A percentile compares a stretch with the other conserved stretches of the same genome.
These are phyloP conservation scores for Hyaloscypha bicolor DNA, from an alignment of 495 filamentous ascomycete species.

Conservation along the genomic window DNA sequence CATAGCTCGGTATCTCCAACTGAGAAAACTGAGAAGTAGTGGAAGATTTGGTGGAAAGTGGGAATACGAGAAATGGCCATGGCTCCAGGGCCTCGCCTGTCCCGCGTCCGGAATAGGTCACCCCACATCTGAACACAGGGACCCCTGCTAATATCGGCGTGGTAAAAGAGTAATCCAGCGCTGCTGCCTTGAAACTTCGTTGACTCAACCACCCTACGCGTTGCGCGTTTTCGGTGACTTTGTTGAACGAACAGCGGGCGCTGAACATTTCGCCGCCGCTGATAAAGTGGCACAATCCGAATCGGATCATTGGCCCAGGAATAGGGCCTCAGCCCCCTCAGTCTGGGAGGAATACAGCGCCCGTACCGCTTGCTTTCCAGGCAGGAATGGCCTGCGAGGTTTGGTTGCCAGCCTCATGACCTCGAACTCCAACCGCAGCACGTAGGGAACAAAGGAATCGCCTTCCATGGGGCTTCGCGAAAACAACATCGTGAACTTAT, in stretches of 20 bases:
- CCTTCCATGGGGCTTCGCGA: slow-evolving; percentile 10
- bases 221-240: too few relatives aligned
- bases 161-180: not conserved
- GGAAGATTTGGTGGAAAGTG: not conserved
- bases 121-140: not conserved
- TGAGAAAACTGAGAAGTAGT: too few relatives aligned
- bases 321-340: not conserved
- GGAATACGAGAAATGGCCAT: not conserved
- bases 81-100: not conserved
- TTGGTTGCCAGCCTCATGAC: not conserved
- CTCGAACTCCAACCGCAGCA: not conserved
- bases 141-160: not conserved
- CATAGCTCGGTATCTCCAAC: too few relatives aligned
- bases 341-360: not conserved
- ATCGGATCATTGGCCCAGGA: not conserved
- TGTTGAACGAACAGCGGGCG: not conserved
- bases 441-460: not conserved
- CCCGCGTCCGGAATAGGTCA: not conserved
- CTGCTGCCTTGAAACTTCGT: not conserved
- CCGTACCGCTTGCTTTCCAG: not conserved
- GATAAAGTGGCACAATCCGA: not conserved
- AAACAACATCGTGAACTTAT: not conserved
- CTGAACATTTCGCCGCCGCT: not conserved
- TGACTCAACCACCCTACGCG: too few relatives aligned
- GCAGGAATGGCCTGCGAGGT: not conserved